Evolutionary conservation across 805 yeast species (phyloP), one percentile per base, ranked within the genome.

Genomic region (Candida schatavii): DNA sequence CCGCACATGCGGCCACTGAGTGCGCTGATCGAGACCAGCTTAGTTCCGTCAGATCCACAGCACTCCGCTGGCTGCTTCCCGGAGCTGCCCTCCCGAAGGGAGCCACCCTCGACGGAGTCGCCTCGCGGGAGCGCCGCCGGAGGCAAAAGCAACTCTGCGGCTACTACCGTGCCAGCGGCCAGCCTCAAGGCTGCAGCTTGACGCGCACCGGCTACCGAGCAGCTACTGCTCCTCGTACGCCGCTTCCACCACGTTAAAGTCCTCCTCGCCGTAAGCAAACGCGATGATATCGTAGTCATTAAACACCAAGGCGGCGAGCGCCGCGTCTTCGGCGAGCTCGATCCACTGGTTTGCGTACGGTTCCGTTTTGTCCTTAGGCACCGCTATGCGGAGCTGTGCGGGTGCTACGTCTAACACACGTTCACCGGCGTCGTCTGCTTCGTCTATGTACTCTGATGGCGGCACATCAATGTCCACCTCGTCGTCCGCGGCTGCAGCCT

Each of bases 221-320:
- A n/a, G n/a, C n/a, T 15, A 19, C 22, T 39, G 35, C 29, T 65
- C 70, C 20, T 65, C 68, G 47, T 60, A 65, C 19, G 62, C 58
- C 2, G 70, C 62, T 41, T 65, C 70, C 2, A 51, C 52, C 5
- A 68, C 57, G 21, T 45, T 40, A 41, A 74, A 74, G 4, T 43
- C 50, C 4, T 64, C 69, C 39, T 70, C 77, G 15, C 60, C 64
- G 28, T 59, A 50, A 11, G 65, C 65, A 53, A 77, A 77, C 5
- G 73, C 71, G 9, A 77, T 28, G 3, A 66, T 53, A 30, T 65
- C 68, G 46, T 66, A 66, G 48, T 77, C 81, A 15, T 47, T 55
- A 42, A 74, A 56, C 9, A 50, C 47, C 3, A 71, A 39, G 4
- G 48, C 50, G n/a, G 52, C 50, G 22, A 75, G 44, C 7, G 38